Evolutionary conservation across 2,329 filamentous ascomycete species (phyloP).

Genomic region (Aspergillus pseudoviridinutans): DNA sequence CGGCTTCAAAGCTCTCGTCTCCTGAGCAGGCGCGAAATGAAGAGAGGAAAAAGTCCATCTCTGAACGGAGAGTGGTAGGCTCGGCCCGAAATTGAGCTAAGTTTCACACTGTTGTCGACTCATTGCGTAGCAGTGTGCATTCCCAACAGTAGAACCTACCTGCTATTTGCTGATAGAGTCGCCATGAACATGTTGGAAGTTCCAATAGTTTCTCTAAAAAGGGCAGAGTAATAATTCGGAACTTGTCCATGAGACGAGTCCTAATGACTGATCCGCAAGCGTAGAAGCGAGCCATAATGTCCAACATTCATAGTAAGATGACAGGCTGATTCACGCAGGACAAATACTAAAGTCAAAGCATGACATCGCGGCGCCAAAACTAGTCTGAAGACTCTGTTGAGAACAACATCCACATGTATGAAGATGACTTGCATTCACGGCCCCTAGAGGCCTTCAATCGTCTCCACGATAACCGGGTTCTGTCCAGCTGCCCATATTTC

Average conservation of each 20-base stretch:
- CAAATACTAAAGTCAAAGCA: not conserved
- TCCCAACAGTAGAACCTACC: not conserved
- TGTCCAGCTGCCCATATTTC: conserved; percentile 22
- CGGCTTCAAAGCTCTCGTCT: not conserved
- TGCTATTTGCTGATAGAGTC: not conserved
- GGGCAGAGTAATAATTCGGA: not conserved
- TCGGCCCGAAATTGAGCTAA: not conserved
- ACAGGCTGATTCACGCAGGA: not conserved
- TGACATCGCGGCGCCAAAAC: not conserved
- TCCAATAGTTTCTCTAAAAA: not conserved
- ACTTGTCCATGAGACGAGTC: not conserved
- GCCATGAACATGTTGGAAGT: too few species aligned
- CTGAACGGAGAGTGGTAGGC: not conserved
- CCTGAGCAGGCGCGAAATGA: not conserved
- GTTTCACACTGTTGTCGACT: not conserved
- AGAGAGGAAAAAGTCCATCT: not conserved
- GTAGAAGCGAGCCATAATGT: not conserved
- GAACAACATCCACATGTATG: not conserved
- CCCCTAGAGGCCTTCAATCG: not conserved
- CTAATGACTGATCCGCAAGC: not conserved
- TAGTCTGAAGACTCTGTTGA: not conserved
- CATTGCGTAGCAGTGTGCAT: not conserved
- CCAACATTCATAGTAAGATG: not conserved
- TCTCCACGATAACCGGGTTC: not conserved
- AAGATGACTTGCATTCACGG: not conserved